These are phyloP conservation scores for Sarcomyxa edulis DNA, from an alignment of 768 basidiomycete genomes.

Conservation along the genomic window DNA sequence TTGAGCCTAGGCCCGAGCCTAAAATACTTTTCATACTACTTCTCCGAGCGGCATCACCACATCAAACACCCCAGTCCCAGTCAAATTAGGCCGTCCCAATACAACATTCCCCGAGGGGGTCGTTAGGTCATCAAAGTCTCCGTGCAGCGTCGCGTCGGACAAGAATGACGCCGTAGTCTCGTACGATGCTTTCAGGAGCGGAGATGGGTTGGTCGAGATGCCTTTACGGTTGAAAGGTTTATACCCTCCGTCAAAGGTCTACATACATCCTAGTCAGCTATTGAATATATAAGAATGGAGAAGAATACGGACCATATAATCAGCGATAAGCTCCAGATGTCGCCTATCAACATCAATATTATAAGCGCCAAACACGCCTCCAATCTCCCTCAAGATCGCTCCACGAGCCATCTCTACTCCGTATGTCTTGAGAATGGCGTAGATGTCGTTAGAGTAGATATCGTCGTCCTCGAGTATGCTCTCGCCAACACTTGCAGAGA, in stretches of 20 bases:
- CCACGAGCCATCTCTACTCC: constrained; percentile 96
- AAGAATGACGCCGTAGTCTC: constrained; percentile 94
- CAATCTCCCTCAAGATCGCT: constrained; percentile 87
- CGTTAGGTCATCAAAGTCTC: constrained; percentile 91
- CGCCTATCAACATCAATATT: constrained; percentile 92
- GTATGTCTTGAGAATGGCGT: constrained; percentile 85
- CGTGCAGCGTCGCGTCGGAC: constrained; percentile 89
- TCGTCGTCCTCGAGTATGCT: constrained; percentile 70
- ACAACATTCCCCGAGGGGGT: constrained; percentile 93
- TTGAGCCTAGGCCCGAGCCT: too few relatives aligned
- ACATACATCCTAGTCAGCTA: constrained; percentile 6
- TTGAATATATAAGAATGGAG: neutral
- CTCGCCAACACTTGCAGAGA: constrained; percentile 45
- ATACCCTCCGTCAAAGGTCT: constrained; percentile 98
- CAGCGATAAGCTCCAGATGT: constrained; percentile 94
- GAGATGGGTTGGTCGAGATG: constrained; percentile 89
- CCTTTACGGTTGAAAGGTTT: constrained; percentile 98
- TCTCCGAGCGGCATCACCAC: constrained; percentile 65
- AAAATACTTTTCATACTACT: too few relatives aligned
- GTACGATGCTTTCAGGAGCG: constrained; percentile 94
- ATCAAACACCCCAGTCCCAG: constrained; percentile 96
- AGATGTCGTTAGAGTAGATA: constrained; percentile 93
- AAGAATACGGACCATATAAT: constrained; percentile 83
- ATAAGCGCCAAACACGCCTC: constrained; percentile 89
- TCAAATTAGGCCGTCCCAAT: constrained; percentile 75